Conservation (phyloP, 768 basidiomycete genomes). For the Boletus patriciae region DNA sequence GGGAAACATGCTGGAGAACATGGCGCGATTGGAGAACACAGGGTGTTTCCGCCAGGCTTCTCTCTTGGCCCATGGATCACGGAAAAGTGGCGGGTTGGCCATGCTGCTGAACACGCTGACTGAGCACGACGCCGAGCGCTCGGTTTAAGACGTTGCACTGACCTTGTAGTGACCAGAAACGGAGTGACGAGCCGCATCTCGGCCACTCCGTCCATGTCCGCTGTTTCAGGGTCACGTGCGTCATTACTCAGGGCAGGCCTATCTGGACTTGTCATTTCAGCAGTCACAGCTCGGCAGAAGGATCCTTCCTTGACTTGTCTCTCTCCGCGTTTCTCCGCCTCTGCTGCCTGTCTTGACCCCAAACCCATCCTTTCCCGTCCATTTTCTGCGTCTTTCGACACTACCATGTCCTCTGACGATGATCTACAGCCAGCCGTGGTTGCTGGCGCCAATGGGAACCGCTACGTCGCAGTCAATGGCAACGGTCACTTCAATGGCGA, state of each 20-base stretch:
- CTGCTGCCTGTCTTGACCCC: constrained; percentile 5
- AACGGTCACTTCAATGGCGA: constrained; percentile 41
- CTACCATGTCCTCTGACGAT: constrained; percentile 57
- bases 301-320: constrained; percentile 33
- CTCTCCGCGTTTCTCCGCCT: constrained; percentile 28
- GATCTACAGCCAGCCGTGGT: constrained; percentile 48
- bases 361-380: background rate
- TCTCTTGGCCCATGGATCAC: constrained; percentile 92
- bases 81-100: constrained; percentile 70
- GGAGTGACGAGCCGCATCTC: background rate
- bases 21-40: constrained; percentile 82
- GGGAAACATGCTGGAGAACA: constrained; percentile 91
- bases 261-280: constrained; percentile 41
- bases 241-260: constrained; percentile 56
- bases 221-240: constrained; percentile 26
- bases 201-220: background rate
- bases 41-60: constrained; percentile 92
- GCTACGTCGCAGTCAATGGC: constrained; percentile 45
- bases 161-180: constrained; percentile 23
- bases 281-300: constrained; percentile 22
- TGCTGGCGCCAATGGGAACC: constrained; percentile 44
- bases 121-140: constrained; percentile 12
- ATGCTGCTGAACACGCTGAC: constrained; percentile 37
- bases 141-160: background rate
- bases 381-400: constrained; percentile 25